Evolutionary conservation across 2,329 filamentous ascomycete genomes (phyloP).

Genomic region (Xylaria sp.): DNA sequence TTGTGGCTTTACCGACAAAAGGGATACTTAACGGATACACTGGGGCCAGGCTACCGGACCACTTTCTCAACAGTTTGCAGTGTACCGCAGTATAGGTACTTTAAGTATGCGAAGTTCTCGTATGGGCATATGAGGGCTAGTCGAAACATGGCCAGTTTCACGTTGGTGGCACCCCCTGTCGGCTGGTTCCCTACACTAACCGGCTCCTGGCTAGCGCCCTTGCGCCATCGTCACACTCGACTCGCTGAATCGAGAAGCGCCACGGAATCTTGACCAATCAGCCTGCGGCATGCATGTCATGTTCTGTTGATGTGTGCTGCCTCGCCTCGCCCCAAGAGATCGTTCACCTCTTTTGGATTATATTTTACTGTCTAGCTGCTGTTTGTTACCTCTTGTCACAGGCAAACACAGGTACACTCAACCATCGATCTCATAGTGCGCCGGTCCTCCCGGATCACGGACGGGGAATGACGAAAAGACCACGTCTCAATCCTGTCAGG

Average conservation of each 20-base stretch:
- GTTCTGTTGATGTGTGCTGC: slow-evolving; percentile 26
- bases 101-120: slow-evolving; percentile 17
- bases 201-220: slow-evolving; percentile 20
- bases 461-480: background rate
- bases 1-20: slow-evolving; percentile 31
- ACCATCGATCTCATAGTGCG: background rate
- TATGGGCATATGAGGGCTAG: slow-evolving; percentile 36
- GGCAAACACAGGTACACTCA: background rate
- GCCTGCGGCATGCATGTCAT: slow-evolving; percentile 32
- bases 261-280: slow-evolving; percentile 42
- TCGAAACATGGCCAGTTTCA: slow-evolving; percentile 51
- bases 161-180: slow-evolving; percentile 45
- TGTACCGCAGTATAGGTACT: background rate
- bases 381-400: too few relatives aligned
- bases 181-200: slow-evolving; percentile 36
- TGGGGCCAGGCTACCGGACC: slow-evolving; percentile 17
- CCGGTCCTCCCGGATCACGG: background rate
- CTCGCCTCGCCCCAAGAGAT: slow-evolving; percentile 25
- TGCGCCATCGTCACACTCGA: slow-evolving; percentile 40
- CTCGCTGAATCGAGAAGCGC: slow-evolving; percentile 39
- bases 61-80: background rate
- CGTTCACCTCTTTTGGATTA: background rate
- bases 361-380: background rate
- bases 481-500: background rate
- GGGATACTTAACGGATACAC: slow-evolving; percentile 27